Evolutionary conservation across 257 asterid genomes (phyloP).

Genomic region (Oldenlandia corymbosa): DNA sequence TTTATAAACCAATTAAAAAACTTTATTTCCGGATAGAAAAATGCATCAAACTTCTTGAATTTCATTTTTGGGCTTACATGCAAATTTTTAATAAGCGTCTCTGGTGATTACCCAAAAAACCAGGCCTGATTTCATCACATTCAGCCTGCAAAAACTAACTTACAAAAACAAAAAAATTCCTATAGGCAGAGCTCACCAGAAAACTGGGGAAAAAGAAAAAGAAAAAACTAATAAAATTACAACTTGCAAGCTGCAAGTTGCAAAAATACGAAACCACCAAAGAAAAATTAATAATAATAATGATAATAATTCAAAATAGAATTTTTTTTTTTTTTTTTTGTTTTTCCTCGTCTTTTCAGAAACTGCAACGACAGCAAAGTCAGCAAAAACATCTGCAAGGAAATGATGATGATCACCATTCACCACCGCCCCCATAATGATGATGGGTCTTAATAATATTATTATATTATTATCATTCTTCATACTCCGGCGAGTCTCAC

Average conservation of each 20-base stretch:
- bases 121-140: constrained; percentile 5
- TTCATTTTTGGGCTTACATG: background rate
- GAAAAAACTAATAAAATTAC: background rate
- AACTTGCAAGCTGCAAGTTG: constrained; percentile 5
- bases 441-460: too few relatives aligned
- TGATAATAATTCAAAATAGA: background rate
- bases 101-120: constrained; percentile 11
- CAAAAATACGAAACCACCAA: constrained; percentile 4
- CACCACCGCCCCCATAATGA: too few relatives aligned
- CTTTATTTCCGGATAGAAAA: background rate
- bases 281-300: background rate
- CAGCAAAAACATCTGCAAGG: background rate
- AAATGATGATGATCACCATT: constrained; percentile 10
- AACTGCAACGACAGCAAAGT: background rate
- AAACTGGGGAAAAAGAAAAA: background rate
- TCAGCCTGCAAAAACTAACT: too few relatives aligned
- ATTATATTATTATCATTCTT: too few relatives aligned
- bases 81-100: background rate
- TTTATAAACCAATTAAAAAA: constrained; percentile 4
- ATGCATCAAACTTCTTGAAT: constrained; percentile 5
- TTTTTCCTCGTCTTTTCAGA: background rate
- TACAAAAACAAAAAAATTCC: background rate
- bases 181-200: background rate
- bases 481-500: too few relatives aligned
- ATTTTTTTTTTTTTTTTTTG: too few relatives aligned